phyloP scores from a whole-genome alignment of 306 rosid species.

The Lathyrus tuberosus region DNA sequence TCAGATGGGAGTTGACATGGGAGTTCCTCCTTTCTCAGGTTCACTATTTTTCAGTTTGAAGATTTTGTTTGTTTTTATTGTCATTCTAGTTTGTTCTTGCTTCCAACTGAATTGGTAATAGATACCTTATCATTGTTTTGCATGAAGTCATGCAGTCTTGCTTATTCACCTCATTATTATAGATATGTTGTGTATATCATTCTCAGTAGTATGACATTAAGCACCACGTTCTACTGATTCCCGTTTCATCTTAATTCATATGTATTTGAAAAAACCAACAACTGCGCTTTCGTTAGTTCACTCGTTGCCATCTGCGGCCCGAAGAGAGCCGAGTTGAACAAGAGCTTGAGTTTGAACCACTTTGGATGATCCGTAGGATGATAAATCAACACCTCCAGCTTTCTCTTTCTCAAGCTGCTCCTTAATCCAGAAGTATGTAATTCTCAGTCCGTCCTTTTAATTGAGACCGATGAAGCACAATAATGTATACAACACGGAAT shows the following conservation, averaged over 20 bases:
- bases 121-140: slow-evolving; percentile 19
- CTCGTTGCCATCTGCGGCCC: too few species aligned
- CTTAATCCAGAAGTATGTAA: too few species aligned
- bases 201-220: slow-evolving; percentile 23
- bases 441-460: too few species aligned
- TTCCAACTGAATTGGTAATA: not conserved
- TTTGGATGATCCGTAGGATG: too few species aligned
- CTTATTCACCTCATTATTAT: slow-evolving; percentile 11
- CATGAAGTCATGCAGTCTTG: not conserved
- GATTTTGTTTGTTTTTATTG: not conserved
- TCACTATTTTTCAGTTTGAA: slow-evolving; percentile 21
- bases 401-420: too few species aligned
- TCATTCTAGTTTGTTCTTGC: not conserved
- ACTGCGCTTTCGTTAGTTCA: too few species aligned
- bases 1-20: slow-evolving; percentile 93
- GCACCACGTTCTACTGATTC: slow-evolving; percentile 20
- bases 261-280: too few species aligned
- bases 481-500: too few species aligned
- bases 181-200: slow-evolving; percentile 8
- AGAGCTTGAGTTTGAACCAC: too few species aligned
- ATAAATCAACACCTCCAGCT: too few species aligned
- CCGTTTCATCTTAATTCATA: slow-evolving; percentile 5
- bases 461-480: too few species aligned
- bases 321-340: too few species aligned
- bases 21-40: slow-evolving; percentile 96